Percentiles rank a stretch among this genome's conserved stretches.
phyloP scores from a whole-genome alignment of 495 filamentous ascomycete genomes.

The Xanthoparmelia taractica region DNA sequence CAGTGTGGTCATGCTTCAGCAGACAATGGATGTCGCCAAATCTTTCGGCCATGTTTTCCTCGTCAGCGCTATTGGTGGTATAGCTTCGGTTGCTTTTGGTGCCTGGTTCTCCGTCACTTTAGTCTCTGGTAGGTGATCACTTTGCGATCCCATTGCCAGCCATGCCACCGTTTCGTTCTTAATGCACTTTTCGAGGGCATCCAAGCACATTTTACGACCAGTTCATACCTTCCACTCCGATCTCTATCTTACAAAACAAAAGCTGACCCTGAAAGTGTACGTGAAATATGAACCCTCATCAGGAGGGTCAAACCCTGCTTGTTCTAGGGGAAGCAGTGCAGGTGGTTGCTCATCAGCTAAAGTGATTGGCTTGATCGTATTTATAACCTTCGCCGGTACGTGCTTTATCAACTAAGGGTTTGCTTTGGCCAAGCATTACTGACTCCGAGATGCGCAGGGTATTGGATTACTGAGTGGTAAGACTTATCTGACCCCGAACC shows the following conservation, averaged over 20 bases:
- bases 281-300: slow-evolving; percentile 64
- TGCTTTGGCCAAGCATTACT: neutral
- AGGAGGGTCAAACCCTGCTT: slow-evolving; percentile 52
- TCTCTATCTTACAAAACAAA: slow-evolving; percentile 48
- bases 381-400: slow-evolving; percentile 66
- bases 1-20: slow-evolving; percentile 81
- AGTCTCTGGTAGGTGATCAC: slow-evolving; percentile 32
- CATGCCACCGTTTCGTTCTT: neutral
- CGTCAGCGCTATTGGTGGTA: slow-evolving; percentile 70
- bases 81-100: slow-evolving; percentile 64
- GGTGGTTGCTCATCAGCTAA: slow-evolving; percentile 67
- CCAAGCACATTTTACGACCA: neutral
- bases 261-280: slow-evolving; percentile 45
- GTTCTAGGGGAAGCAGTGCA: slow-evolving; percentile 39
- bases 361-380: slow-evolving; percentile 76
- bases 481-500: neutral
- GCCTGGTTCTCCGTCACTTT: slow-evolving; percentile 56
- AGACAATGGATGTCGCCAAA: slow-evolving; percentile 76
- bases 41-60: slow-evolving; percentile 78
- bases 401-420: neutral
- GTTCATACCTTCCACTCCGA: neutral
- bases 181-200: neutral
- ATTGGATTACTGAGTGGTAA: slow-evolving; percentile 81
- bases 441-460: slow-evolving; percentile 35
- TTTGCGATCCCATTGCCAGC: neutral